These are phyloP conservation scores for Santalum album DNA, from an alignment of 164 flowering plant species.

Conservation along the genomic window DNA sequence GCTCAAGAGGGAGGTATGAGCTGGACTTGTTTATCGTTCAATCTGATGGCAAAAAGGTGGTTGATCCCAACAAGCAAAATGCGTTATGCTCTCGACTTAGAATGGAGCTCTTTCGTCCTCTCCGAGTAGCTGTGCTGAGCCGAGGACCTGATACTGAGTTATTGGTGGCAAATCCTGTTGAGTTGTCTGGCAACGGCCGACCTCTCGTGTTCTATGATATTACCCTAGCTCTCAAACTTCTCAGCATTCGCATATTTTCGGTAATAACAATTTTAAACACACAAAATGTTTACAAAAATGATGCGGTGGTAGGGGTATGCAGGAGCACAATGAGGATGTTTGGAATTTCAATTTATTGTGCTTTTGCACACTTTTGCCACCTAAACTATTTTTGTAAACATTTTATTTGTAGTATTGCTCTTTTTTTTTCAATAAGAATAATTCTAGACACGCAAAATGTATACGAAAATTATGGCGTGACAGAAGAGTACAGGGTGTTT, in stretches of 20 bases:
- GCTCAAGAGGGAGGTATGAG: not conserved
- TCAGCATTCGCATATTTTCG: constrained; percentile 2
- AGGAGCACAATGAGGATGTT: too few relatives aligned
- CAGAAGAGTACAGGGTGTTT: too few relatives aligned
- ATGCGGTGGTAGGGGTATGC: too few relatives aligned
- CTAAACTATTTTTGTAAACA: too few relatives aligned
- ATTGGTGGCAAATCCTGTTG: constrained; percentile 5
- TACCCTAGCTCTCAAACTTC: constrained; percentile 4
- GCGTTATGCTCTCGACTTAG: not conserved
- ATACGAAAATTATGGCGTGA: too few relatives aligned
- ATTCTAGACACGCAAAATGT: too few relatives aligned
- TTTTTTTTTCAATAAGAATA: too few relatives aligned
- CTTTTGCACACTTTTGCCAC: too few relatives aligned
- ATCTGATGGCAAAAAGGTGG: not conserved
- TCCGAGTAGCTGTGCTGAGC: not conserved
- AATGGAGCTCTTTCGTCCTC: constrained; percentile 1
- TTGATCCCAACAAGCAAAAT: constrained; percentile 3
- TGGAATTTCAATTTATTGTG: too few relatives aligned
- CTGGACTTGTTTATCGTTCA: not conserved
- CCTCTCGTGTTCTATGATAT: constrained; percentile 5
- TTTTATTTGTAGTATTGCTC: too few relatives aligned
- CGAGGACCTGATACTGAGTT: constrained; percentile 3
- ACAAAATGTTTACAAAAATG: too few relatives aligned
- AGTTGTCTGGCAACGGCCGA: not conserved
- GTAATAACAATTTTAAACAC: too few relatives aligned